A percentile compares a stretch with the other conserved stretches of the same genome.
Conservation (phyloP, 225 moss, liverwort and hornwort genomes). For the Bryum argenteum region DNA sequence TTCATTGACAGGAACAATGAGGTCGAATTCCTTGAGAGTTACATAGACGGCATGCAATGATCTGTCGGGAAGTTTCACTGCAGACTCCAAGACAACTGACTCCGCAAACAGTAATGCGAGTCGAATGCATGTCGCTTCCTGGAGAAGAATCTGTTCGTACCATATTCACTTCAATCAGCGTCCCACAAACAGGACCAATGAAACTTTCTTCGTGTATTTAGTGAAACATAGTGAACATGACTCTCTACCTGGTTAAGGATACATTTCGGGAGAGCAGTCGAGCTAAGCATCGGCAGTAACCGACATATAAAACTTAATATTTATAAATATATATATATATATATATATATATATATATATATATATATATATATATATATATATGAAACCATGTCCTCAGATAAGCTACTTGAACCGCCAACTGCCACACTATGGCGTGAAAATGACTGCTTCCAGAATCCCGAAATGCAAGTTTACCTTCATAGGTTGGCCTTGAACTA, state of each 20-base stretch:
- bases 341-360: no score
- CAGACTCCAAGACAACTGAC: constrained; percentile 74
- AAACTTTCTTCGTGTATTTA: neutral
- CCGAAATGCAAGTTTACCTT: constrained; percentile 54
- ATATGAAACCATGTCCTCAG: no score
- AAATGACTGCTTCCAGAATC: neutral
- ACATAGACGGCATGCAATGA: constrained; percentile 84
- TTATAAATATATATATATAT: no score
- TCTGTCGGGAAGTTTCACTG: constrained; percentile 72
- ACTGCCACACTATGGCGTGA: neutral
- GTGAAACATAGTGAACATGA: neutral
- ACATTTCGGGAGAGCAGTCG: neutral
- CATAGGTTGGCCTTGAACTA: constrained; percentile 89
- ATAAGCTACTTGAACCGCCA: neutral
- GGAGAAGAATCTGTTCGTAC: constrained; percentile 73
- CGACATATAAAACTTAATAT: no score
- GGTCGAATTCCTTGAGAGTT: constrained; percentile 86
- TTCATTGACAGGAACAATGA: constrained; percentile 61
- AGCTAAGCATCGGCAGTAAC: neutral
- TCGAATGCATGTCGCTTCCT: constrained; percentile 86
- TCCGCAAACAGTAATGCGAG: constrained; percentile 80
- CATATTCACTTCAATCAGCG: constrained; percentile 20
- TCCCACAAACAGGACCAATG: neutral
- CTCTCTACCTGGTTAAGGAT: neutral
- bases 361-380: no score